These are phyloP conservation scores for Chaetoscypha palmicola DNA, from an alignment of 2,329 filamentous ascomycete genomes.

Conservation along the genomic window DNA sequence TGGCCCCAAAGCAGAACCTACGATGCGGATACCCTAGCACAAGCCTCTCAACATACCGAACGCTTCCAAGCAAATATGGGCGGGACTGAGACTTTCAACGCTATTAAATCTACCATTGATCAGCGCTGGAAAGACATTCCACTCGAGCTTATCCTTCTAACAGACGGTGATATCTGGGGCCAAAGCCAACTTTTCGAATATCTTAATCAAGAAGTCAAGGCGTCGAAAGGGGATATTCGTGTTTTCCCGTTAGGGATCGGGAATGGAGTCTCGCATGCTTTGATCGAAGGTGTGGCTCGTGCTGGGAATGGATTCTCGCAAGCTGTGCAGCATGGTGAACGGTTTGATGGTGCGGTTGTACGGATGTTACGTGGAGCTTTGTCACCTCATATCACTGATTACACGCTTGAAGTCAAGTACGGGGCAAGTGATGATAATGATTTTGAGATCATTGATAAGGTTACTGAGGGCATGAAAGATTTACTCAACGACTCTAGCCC, in stretches of 20 bases:
- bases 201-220: constrained; percentile 36
- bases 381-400: constrained; percentile 58
- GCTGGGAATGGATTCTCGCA: constrained; percentile 55
- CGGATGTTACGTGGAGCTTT: constrained; percentile 68
- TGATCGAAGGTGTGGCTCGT: constrained; percentile 48
- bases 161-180: constrained; percentile 49
- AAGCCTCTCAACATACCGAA: constrained; percentile 38
- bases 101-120: constrained; percentile 39
- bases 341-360: constrained; percentile 61
- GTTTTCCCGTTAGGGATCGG: constrained; percentile 52
- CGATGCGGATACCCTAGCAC: constrained; percentile 36
- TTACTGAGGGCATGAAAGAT: constrained; percentile 42
- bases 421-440: constrained; percentile 41
- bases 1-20: constrained; percentile 43
- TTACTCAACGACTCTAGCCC: constrained; percentile 15
- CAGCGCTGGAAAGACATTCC: constrained; percentile 39
- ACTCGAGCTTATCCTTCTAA: constrained; percentile 48
- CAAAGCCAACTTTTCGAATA: constrained; percentile 39
- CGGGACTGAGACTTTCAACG: constrained; percentile 45
- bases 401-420: constrained; percentile 57
- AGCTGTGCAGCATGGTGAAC: constrained; percentile 53
- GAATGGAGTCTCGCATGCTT: constrained; percentile 40
- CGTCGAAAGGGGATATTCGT: constrained; percentile 39
- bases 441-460: constrained; percentile 56
- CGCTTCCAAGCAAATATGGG: constrained; percentile 42